Evolutionary conservation across 1,139 yeast genomes (phyloP).

Genomic region (Hyphopichia pseudoburtonii): DNA sequence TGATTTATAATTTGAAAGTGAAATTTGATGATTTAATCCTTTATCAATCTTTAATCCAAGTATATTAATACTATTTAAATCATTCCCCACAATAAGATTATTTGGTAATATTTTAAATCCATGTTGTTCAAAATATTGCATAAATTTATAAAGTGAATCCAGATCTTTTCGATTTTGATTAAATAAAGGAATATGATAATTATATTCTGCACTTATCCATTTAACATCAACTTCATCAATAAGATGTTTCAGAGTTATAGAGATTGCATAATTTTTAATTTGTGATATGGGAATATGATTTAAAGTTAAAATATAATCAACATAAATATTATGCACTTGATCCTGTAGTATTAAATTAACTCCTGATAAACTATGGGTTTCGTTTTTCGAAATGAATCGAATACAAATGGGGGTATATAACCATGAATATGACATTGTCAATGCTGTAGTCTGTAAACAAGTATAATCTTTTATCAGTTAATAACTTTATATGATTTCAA

Average conservation of each 20-base stretch:
- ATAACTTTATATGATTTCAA: too few species aligned
- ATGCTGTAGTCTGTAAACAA: too few species aligned
- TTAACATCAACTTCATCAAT: conserved; percentile 14
- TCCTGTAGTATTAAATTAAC: conserved; percentile 19
- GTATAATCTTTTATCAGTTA: too few species aligned
- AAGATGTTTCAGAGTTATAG: conserved; percentile 18
- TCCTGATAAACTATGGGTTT: conserved; percentile 27
- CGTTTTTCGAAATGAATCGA: conserved; percentile 19
- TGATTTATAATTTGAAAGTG: not conserved
- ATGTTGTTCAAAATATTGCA: conserved; percentile 17
- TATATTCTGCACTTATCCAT: conserved; percentile 21
- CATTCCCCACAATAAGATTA: conserved; percentile 13
- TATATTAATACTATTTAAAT: conserved; percentile 9
- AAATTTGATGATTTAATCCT: not conserved
- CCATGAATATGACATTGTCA: conserved; percentile 18
- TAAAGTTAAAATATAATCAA: conserved; percentile 17
- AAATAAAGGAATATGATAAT: conserved; percentile 7
- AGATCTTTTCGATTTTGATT: conserved; percentile 1
- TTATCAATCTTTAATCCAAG: conserved; percentile 2
- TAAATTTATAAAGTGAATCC: conserved; percentile 10
- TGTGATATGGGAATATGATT: conserved; percentile 15
- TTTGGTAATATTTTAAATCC: conserved; percentile 33
- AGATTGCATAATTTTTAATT: conserved; percentile 13
- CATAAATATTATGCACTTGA: conserved; percentile 12
- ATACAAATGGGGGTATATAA: conserved; percentile 26